Evolutionary conservation across 2,329 filamentous ascomycete genomes (phyloP), one percentile per base, ranked within the genome.

Genomic region (Harringtonia aguacate): DNA sequence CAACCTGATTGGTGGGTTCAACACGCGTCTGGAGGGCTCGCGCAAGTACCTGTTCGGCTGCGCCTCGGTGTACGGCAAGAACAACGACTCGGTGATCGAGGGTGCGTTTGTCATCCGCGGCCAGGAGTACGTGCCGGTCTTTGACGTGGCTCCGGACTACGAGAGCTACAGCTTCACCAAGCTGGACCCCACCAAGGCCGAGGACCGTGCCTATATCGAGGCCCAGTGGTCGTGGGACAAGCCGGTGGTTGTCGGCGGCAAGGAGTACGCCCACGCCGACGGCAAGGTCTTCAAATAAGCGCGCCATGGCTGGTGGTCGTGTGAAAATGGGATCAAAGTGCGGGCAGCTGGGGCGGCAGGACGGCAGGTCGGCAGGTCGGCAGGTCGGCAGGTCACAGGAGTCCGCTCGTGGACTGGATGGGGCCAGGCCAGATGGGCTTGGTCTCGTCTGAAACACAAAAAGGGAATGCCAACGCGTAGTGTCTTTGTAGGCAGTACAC

Each of bases 211-310:
- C 64, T 89, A 85, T 64, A 73, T 98, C 61, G 80, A 92, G 61
- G 80, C 84, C 63, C 75, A 83, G 70, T 98, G 92, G 92, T 73
- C 79, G 51, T 95, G 88, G 86, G 92, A 97, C 67, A 84, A 86
- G 73, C 81, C 85, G 54, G 71, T 89, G 59, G 71, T 70, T 53
- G 76, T 87, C 60, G 68, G 84, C 60, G 90, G 84, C 73, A 95
- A 97, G 84, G 77, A 82, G 62, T 94, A 89, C 72, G 70, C 79
- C 65, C 86, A 84, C 73, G 84, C 84, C 61, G 83, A 87, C 60
- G 92, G 92, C 65, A 95, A 97, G 81, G 88, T 97, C 66, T 97
- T 95, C 85, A 97, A 97, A 79, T 97, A 95, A 78, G 60, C 55
- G 22, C 6, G n/a, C 21, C 27, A n/a, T n/a, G 37, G 22, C 17